Percentiles rank a stretch among this genome's conserved stretches.
Conservation (phyloP, 2,329 filamentous ascomycete genomes). For the Colletotrichum endophyticum region DNA sequence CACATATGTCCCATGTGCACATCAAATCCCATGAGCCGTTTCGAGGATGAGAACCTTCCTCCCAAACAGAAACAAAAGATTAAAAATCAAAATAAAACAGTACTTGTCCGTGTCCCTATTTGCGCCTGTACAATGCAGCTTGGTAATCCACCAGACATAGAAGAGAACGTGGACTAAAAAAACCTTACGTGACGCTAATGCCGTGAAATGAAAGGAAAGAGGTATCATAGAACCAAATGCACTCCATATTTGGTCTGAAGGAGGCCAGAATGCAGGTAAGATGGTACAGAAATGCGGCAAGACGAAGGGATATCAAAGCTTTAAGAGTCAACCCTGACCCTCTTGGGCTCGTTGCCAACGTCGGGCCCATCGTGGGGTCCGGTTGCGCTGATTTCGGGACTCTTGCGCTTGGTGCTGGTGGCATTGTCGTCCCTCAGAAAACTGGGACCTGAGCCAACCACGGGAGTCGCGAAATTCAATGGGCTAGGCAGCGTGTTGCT, state of each 20-base stretch:
- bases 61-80: not conserved
- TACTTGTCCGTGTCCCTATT: not conserved
- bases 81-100: not conserved
- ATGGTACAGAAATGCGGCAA: conserved; percentile 7
- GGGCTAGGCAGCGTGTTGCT: conserved; percentile 91
- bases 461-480: conserved; percentile 88
- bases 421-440: conserved; percentile 63
- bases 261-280: conserved; percentile 8
- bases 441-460: conserved; percentile 65
- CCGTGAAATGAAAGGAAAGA: conserved; percentile 14
- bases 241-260: conserved; percentile 9
- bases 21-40: not conserved
- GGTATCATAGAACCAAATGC: conserved; percentile 24
- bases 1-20: conserved; percentile 13
- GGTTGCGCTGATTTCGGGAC: conserved; percentile 53
- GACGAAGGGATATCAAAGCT: not conserved
- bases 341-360: conserved; percentile 53
- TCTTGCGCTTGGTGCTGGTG: conserved; percentile 55
- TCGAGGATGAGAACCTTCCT: not conserved
- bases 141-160: not conserved
- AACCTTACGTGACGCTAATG: conserved; percentile 21
- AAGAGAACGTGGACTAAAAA: conserved; percentile 4
- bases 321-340: conserved; percentile 55
- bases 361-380: conserved; percentile 47
- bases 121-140: conserved; percentile 15